Base-by-base conservation (phyloP, 2,329 filamentous ascomycete genomes). In the Calonectria pteridis region DNA sequence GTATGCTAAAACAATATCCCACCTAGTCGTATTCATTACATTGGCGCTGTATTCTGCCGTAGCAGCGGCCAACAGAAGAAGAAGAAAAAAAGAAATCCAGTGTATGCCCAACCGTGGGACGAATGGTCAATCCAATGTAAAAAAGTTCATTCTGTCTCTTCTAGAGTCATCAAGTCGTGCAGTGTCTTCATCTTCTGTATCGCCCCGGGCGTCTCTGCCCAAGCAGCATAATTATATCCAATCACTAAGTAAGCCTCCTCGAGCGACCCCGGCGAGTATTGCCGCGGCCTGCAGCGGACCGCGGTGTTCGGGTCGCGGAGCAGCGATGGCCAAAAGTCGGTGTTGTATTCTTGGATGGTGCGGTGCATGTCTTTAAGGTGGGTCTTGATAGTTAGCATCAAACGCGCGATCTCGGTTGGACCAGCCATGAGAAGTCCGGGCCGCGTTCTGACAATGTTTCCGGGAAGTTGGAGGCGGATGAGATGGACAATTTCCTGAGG, bases 401-500 rank as follows among this genome's bases (percentile, higher is more conserved):
- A 65, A 13, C 26, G 23, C 0, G 72, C 43, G 0, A 67, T 43
- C 28, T 77, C 58, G 0, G 75, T 71, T 1, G 67, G 37, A 2
- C 51, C 33, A 0, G 6, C 50, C 11, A 49, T 2, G 1, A 81
- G 62, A 28, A 78, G 23, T 0, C 77, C 55, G 0, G 66, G 40
- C 0, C 71, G 73, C 13, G 75, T 58, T 0, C 29, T 28, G 0
- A 79, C 29, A 14, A 72, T 43, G 4, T 64, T 33, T 5, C 75
- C 59, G 6, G 78, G 70, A 0, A 82, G 72, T 2, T 80, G 55
- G 9, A 53, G 13, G 0, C 73, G 71, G 11, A 82, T 75, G 1
- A 79, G 28, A 0, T 75, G 73, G 4, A 81, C 67, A 10, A 81
- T 78, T 40, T 82, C 80, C 5, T 20, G 59, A 0, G 80, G 77